Percentiles rank a stretch among this genome's conserved stretches.
These are phyloP conservation scores for Boletus sp. DNA, from an alignment of 768 basidiomycete genomes.

Conservation along the genomic window DNA sequence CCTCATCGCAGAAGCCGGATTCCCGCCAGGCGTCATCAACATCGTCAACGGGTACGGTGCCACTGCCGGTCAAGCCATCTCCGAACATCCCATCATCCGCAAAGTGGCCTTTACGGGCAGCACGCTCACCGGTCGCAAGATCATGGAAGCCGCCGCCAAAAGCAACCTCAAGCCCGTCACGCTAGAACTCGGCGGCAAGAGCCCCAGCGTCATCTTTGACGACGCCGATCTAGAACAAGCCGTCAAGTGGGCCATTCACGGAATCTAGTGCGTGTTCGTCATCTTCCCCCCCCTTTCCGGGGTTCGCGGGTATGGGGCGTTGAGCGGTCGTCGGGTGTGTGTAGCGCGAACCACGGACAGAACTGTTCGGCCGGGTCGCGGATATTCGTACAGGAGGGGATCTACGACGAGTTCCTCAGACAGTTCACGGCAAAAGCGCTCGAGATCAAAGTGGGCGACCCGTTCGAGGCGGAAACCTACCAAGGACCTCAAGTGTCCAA, in stretches of 20 bases:
- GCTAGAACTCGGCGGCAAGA: slow-evolving; percentile 12
- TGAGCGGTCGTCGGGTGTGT: no score
- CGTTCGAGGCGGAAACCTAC: slow-evolving; percentile 2
- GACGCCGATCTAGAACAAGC: slow-evolving; percentile 13
- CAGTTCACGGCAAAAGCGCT: slow-evolving; percentile 6
- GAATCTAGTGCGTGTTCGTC: slow-evolving; percentile 8
- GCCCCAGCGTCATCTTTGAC: slow-evolving; percentile 9
- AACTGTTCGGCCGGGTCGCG: slow-evolving; percentile 10
- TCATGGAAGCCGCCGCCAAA: slow-evolving; percentile 11
- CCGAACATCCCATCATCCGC: slow-evolving; percentile 3
- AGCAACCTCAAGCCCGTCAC: slow-evolving; percentile 12
- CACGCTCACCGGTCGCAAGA: slow-evolving; percentile 12
- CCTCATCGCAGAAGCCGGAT: slow-evolving; percentile 6
- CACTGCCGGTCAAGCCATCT: slow-evolving; percentile 9
- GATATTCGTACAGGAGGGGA: slow-evolving; percentile 8
- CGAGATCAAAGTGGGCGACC: slow-evolving; percentile 7
- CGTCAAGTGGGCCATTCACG: slow-evolving; percentile 8
- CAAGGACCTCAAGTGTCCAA: slow-evolving; percentile 13
- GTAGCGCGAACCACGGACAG: slow-evolving; percentile 9
- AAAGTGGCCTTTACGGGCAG: slow-evolving; percentile 11
- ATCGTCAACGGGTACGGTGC: slow-evolving; percentile 6
- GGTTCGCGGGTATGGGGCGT: not conserved
- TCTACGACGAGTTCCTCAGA: not conserved
- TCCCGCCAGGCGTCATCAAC: slow-evolving; percentile 8
- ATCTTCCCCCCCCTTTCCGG: not conserved